Base-by-base conservation (phyloP, 1,284 basidiomycete genomes). In the Athelia sp. region DNA sequence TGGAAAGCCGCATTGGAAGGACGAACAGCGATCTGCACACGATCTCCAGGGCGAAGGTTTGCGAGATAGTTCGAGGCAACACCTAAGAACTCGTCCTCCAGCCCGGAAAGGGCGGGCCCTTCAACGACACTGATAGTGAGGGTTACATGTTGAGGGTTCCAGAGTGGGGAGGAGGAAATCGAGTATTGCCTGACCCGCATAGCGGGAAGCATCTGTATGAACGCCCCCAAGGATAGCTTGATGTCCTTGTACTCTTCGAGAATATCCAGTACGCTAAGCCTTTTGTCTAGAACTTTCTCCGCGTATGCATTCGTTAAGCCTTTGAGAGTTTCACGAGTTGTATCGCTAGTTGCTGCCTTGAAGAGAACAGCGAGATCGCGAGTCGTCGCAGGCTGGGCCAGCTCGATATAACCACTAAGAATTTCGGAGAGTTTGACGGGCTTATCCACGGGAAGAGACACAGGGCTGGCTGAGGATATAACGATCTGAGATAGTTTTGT, bases 111-210 rank as follows among this genome's bases (percentile, higher is more conserved):
- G 15, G 72, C 56, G 2, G 59, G 56, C 3, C 63, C 63, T 29
- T 71, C 67, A 46, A 78, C 58, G 24, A 78, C 72, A 50, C 70
- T 73, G 53, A 78, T 60, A 9, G 75, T 78, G 15, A 80, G 67
- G 3, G 72, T 69, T 14, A 71, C 74, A 46, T 67, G 67, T 19
- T 63, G 54, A 3, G 76, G 64, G 54, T 75, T 67, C 64, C 68
- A 71, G 15, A 79, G 65, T 2, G 76, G 76, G 0, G 76, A 76
- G 1, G 75, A 78, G 2, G 77, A 77, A 56, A 78, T 78, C 1
- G 74, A 77, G 59, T 79, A 79, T 59, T 77, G 72, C 21, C 76
- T 62, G 45, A 76, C 65, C 32, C 74, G 74, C 72, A 78, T 78
- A 1, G 73, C 61, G 3, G 74, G 75, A 17, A 77, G 66, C 59